Evolutionary conservation across 768 basidiomycete species (phyloP), one percentile per base, ranked within the genome.

Genomic region (Pulveroboletus ravenelii): DNA sequence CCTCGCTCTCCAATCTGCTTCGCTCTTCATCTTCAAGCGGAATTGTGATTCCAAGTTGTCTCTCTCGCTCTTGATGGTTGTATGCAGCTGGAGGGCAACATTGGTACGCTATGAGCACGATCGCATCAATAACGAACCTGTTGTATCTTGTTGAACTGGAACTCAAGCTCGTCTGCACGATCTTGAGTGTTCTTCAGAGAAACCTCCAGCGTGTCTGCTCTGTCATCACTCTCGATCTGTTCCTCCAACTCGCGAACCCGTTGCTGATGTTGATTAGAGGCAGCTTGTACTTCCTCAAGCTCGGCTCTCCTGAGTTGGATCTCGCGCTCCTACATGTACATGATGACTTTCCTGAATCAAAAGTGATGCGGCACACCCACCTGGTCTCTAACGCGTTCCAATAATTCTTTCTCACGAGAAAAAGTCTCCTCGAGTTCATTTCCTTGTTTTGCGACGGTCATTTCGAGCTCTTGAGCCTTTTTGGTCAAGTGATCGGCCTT

Each of bases 171-270:
- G 52, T 88, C 89, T 5, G 85, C 85, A 48, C 85, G 84, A 59
- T 92, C 82, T 59, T 89, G 87, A 23, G 84, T 84, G 59, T 89
- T 83, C 62, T 84, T 84, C 41, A 93, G 70, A 8, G 85, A 85
- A 40, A 71, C 70, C 62, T 91, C 89, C 23, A 91, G 69, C 38
- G 77, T 76, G 55, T 90, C 89, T 14, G 83, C 82, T 37, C 87
- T 83, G 66, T 92, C 88, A 62, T 93, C 89, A 52, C 79, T 84
- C 65, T 91, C 82, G 18, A 93, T 84, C 56, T 89, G 86, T 53
- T 91, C 89, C 59, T 88, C 82, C 30, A 93, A 68, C 56, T 91
- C 87, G 25, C 80, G 82, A 23, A 84, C 74, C 48, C 78, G 74
- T 40, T 81, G 76, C 52, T 78, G 75, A 53, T 76, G 74, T 41